Base-by-base conservation (phyloP, 805 yeast species). In the Kregervanrija pseudodelftensis region DNA sequence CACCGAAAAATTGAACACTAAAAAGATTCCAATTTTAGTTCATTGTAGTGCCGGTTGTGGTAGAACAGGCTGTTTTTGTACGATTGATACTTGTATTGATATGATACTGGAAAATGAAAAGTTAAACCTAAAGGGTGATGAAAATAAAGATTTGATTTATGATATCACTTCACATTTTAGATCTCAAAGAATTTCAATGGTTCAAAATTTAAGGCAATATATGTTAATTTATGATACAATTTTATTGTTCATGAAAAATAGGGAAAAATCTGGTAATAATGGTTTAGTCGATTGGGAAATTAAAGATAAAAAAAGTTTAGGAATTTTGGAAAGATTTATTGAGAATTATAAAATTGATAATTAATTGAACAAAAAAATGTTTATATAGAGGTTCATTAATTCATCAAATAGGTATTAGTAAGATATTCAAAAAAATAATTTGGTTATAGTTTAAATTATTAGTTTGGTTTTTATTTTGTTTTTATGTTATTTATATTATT, bases 1-100 rank as follows among this genome's bases (percentile, higher is more conserved):
- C 28, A 42, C 53, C 42, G 28, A 52, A 12, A 37, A 45, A 14
- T 50, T 54, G 8, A 32, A 49, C 11, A 48, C 52, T 1, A 42
- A 48, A 13, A 16, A 42, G 2, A 42, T 41, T 11, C 91, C 93
- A 15, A 72, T 80, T 5, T 59, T 88, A 39, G 85, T 85, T 22
- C 98, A 91, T 64, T 91, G 99, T 59, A 87, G 96, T 7, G 98
- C 98, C 1, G 99, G 99, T 0, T 89, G 95, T 58, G 99, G 99
- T 14, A 70, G 99, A 46, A 88, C 98, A 0, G 99, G 99, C 2
- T 85, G 96, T 1, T 83, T 82, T 58, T 79, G 89, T 49, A 77
- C 88, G 1, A 65, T 84, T 16, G 95, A 86, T 56, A 71, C 82
- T 0, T 68, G 73, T 16, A 63, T 78, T 33, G 74, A 81, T 31